phyloP scores from a whole-genome alignment of 1,284 basidiomycete species.

The Singerocomus inundabilis region DNA sequence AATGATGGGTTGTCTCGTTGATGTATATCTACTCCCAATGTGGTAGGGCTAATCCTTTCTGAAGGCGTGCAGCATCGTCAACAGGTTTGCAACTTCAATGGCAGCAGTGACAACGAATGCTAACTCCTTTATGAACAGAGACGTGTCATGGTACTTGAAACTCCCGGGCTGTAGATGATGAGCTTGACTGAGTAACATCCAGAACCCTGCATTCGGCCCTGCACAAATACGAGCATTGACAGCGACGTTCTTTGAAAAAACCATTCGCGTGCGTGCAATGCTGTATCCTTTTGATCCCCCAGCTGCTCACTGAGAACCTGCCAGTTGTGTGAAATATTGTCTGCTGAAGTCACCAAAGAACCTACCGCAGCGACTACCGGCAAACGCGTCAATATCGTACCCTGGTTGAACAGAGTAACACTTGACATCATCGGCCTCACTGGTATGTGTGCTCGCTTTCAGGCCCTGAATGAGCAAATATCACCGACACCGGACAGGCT shows the following conservation, averaged over 20 bases:
- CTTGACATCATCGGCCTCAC: conserved; percentile 70
- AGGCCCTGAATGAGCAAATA: neutral
- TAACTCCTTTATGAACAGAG: conserved; percentile 15
- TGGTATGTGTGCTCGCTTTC: conserved; percentile 41
- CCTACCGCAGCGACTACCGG: conserved; percentile 10
- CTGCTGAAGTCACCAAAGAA: conserved; percentile 30
- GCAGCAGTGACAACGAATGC: neutral
- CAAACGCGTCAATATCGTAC: conserved; percentile 45
- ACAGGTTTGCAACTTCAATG: conserved; percentile 17
- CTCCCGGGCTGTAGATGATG: neutral
- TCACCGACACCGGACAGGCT: conserved; percentile 39
- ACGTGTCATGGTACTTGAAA: conserved; percentile 18
- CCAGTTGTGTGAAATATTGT: conserved; percentile 53
- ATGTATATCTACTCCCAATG: neutral
- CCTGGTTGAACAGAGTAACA: conserved; percentile 56
- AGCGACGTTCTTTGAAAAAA: conserved; percentile 52
- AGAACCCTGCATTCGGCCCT: conserved; percentile 61
- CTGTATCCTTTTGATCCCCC: neutral
- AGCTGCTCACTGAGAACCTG: neutral
- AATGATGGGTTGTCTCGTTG: no score
- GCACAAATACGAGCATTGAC: conserved; percentile 54
- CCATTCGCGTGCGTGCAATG: conserved; percentile 40
- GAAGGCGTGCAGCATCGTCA: conserved; percentile 27
- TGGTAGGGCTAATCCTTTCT: conserved; percentile 15
- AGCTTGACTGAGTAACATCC: neutral